phyloP scores from a whole-genome alignment of 345 rosid species.

The Syzygium aromaticum region DNA sequence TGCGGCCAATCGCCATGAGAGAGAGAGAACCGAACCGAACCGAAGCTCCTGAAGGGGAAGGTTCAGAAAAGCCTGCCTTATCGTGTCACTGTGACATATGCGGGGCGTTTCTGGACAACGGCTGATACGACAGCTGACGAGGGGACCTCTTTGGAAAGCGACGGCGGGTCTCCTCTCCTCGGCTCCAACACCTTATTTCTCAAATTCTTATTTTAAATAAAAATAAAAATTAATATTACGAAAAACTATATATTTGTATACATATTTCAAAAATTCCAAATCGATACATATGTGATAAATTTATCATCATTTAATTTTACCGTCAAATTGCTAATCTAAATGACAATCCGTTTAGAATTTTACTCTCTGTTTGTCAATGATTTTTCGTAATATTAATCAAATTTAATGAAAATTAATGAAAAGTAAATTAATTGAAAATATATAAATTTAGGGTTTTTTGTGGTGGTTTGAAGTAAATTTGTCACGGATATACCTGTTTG shows the following conservation, averaged over 20 bases:
- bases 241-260: too few species aligned
- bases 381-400: too few species aligned
- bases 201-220: background rate
- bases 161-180: background rate
- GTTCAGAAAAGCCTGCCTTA: background rate
- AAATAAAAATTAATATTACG: background rate
- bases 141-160: background rate
- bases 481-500: accelerated
- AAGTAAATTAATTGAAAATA: too few species aligned
- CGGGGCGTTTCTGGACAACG: background rate
- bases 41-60: background rate
- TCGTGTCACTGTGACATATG: background rate
- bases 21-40: background rate
- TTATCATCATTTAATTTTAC: too few species aligned
- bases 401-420: too few species aligned
- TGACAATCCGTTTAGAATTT: too few species aligned
- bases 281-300: too few species aligned
- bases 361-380: too few species aligned
- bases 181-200: background rate
- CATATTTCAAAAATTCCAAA: too few species aligned
- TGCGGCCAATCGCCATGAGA: background rate
- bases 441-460: too few species aligned
- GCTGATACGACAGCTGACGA: background rate
- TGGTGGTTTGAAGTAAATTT: too few species aligned
- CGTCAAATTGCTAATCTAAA: too few species aligned